These are phyloP conservation scores for Steccherinum ochraceum DNA, from an alignment of 768 basidiomycete genomes.

Conservation along the genomic window DNA sequence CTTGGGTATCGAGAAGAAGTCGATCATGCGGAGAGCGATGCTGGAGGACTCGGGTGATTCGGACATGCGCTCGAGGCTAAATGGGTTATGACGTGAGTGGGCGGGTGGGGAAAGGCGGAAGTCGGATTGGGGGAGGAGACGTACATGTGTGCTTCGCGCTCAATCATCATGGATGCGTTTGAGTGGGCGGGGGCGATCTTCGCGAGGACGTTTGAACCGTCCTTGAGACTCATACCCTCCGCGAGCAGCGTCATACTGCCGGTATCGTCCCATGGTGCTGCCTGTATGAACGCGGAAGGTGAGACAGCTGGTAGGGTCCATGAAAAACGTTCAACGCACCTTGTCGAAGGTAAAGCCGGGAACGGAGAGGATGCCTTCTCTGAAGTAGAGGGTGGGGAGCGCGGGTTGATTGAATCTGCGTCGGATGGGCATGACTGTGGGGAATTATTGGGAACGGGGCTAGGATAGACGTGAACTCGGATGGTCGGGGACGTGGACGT, in stretches of 20 bases:
- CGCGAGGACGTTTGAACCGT: slow-evolving; percentile 60
- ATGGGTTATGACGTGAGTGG: background rate
- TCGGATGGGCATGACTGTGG: slow-evolving; percentile 31
- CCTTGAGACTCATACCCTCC: slow-evolving; percentile 65
- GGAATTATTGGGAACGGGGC: background rate
- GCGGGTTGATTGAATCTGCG: slow-evolving; percentile 52
- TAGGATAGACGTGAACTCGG: background rate
- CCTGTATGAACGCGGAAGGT: slow-evolving; percentile 33
- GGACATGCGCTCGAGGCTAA: slow-evolving; percentile 46
- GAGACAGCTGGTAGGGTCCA: slow-evolving; percentile 5
- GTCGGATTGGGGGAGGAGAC: slow-evolving; percentile 18
- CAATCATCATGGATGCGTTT: slow-evolving; percentile 65
- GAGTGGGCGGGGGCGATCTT: slow-evolving; percentile 71
- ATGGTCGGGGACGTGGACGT: background rate
- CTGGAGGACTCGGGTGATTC: slow-evolving; percentile 44
- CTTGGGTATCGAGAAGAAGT: slow-evolving; percentile 61
- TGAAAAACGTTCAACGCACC: slow-evolving; percentile 27
- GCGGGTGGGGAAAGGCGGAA: background rate
- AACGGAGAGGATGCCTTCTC: slow-evolving; percentile 48
- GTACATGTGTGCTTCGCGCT: slow-evolving; percentile 69
- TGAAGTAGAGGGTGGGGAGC: slow-evolving; percentile 54
- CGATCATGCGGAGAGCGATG: slow-evolving; percentile 51
- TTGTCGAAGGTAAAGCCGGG: slow-evolving; percentile 71
- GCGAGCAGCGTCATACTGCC: slow-evolving; percentile 65
- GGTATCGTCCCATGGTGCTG: slow-evolving; percentile 62